Percentiles rank a stretch among this genome's conserved stretches.
Evolutionary conservation across 208 protist species (phyloP).

Genomic region (Novymonas esmeraldas): DNA sequence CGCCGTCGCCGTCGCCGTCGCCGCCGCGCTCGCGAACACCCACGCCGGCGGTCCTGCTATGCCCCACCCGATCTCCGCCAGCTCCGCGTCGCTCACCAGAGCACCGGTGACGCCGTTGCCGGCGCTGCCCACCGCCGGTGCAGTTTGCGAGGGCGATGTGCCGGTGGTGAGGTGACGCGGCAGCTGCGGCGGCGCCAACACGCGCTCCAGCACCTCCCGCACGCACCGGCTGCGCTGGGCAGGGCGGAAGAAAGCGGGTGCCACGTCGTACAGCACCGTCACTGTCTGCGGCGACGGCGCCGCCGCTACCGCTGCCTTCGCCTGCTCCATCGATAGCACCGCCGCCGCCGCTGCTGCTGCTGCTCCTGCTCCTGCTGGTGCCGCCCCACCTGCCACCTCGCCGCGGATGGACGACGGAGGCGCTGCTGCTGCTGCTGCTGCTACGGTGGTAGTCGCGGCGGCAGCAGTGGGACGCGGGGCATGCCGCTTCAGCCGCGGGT

Average conservation of each 20-base stretch:
- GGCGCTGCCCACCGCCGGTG: neutral
- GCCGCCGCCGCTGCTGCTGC: neutral
- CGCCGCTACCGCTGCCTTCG: neutral
- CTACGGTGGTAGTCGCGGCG: neutral
- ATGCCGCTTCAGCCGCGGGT: slow-evolving; percentile 13
- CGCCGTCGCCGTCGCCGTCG: neutral
- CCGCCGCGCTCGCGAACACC: slow-evolving; percentile 43
- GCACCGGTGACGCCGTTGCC: slow-evolving; percentile 7
- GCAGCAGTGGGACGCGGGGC: neutral
- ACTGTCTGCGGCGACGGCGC: slow-evolving; percentile 19
- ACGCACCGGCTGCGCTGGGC: slow-evolving; percentile 48
- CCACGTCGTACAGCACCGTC: slow-evolving; percentile 75
- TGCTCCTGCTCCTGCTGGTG: too few species aligned
- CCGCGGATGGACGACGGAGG: neutral
- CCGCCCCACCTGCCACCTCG: too few species aligned
- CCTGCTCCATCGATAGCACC: too few species aligned
- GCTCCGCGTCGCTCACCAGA: slow-evolving; percentile 17
- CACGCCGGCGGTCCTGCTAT: slow-evolving; percentile 66
- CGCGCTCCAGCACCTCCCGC: slow-evolving; percentile 51
- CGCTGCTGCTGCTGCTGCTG: neutral
- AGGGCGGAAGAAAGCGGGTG: slow-evolving; percentile 73
- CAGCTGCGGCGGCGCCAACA: too few species aligned
- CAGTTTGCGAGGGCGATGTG: neutral
- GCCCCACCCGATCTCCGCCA: slow-evolving; percentile 45
- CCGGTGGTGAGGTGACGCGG: slow-evolving; percentile 2